Evolutionary conservation across 1,284 basidiomycete species (phyloP).

Genomic region (Fomitopsis schrenkii): DNA sequence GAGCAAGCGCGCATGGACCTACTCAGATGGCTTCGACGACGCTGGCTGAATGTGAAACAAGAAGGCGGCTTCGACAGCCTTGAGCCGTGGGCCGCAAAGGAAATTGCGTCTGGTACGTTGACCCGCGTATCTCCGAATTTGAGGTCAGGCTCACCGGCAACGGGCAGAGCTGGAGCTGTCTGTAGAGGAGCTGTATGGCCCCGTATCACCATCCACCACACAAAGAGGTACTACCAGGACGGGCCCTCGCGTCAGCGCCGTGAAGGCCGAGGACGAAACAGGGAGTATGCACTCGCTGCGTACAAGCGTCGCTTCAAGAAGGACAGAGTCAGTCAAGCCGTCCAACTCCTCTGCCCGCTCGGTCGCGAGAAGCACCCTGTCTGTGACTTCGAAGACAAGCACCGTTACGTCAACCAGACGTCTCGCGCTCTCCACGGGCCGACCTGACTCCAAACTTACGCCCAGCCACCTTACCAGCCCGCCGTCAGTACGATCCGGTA

Average conservation of each 20-base stretch:
- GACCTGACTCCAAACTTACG: conserved; percentile 68
- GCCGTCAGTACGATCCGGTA: conserved; percentile 18
- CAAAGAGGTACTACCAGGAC: conserved; percentile 11
- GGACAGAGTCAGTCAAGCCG: conserved; percentile 19
- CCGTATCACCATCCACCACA: conserved; percentile 16
- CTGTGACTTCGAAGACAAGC: conserved; percentile 25
- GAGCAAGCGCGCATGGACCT: conserved; percentile 71
- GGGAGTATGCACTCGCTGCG: conserved; percentile 51
- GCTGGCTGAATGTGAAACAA: conserved; percentile 76
- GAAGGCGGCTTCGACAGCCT: conserved; percentile 79
- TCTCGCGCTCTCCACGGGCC: conserved; percentile 22
- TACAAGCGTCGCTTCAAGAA: conserved; percentile 40
- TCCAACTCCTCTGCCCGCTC: conserved; percentile 43
- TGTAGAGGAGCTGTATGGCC: conserved; percentile 63
- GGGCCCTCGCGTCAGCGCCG: conserved; percentile 4
- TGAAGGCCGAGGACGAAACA: conserved; percentile 35
- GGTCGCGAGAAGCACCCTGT: conserved; percentile 39
- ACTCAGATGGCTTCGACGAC: conserved; percentile 59
- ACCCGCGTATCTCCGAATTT: neutral
- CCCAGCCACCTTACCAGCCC: conserved; percentile 26
- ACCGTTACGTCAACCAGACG: conserved; percentile 25
- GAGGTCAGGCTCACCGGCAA: neutral
- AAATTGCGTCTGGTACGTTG: conserved; percentile 76
- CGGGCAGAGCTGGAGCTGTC: conserved; percentile 73
- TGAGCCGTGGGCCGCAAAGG: conserved; percentile 84